Evolutionary conservation across 148 eudicot genomes (phyloP).

Genomic region (Mesembryanthemum crystallinum): DNA sequence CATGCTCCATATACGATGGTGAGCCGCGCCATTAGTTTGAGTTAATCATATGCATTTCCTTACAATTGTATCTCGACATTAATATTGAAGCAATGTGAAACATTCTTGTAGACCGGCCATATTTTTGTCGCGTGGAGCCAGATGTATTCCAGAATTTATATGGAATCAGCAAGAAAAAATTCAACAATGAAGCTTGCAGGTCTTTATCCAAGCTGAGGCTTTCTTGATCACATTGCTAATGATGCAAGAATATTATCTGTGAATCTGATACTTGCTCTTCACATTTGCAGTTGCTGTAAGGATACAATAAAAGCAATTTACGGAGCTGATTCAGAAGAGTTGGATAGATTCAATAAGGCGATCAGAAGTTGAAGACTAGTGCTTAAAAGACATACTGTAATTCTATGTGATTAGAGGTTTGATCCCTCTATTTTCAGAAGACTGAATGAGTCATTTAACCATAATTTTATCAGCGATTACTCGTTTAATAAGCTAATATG

Average conservation of each 20-base stretch:
- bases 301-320: slow-evolving; percentile 65
- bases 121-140: slow-evolving; percentile 84
- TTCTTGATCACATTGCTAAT: background rate
- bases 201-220: slow-evolving; percentile 12
- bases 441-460: too few species aligned
- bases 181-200: slow-evolving; percentile 96
- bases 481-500: too few species aligned
- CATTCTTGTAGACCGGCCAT: slow-evolving; percentile 69
- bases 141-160: slow-evolving; percentile 59
- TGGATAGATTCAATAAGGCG: slow-evolving; percentile 54
- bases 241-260: background rate
- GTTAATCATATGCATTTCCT: background rate
- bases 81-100: background rate
- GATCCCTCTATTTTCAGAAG: background rate
- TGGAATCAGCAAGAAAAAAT: slow-evolving; percentile 66
- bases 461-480: too few species aligned
- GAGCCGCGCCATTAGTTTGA: slow-evolving; percentile 17
- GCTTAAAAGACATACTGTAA: background rate
- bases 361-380: slow-evolving; percentile 33
- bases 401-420: slow-evolving; percentile 3
- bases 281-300: slow-evolving; percentile 49
- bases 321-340: slow-evolving; percentile 52
- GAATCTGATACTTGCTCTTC: background rate
- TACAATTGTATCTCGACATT: slow-evolving; percentile 5
- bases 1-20: slow-evolving; percentile 84